These are phyloP conservation scores for Artemisia tridentata DNA, from an alignment of 129 eudicot species.

Conservation along the genomic window DNA sequence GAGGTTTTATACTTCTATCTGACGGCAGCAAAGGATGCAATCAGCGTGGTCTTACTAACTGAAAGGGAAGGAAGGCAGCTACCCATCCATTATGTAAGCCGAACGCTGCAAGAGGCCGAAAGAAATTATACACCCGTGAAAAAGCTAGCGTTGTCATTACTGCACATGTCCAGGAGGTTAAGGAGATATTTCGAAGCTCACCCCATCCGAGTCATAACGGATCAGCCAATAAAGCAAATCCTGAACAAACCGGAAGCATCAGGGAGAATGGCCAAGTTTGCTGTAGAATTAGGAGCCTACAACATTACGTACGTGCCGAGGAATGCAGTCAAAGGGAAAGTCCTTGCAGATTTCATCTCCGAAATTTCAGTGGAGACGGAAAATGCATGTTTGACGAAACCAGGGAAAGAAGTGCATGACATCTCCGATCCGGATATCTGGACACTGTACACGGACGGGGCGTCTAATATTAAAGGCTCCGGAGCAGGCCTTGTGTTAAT, in stretches of 20 bases:
- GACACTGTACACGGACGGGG: too few relatives aligned
- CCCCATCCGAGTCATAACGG: too few relatives aligned
- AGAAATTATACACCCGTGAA: neutral
- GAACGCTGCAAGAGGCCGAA: neutral
- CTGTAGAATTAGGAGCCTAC: neutral
- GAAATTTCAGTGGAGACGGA: neutral
- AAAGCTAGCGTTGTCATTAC: neutral
- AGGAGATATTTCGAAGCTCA: too few relatives aligned
- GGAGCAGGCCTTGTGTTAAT: neutral
- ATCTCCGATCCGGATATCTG: neutral
- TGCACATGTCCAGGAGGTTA: neutral
- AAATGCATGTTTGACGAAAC: too few relatives aligned
- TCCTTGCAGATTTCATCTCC: too few relatives aligned
- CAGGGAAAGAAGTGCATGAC: neutral
- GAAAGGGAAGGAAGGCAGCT: neutral
- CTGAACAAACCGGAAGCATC: neutral
- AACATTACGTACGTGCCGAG: too few relatives aligned
- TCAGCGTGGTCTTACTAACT: neutral
- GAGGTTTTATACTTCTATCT: neutral
- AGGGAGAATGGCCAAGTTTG: neutral
- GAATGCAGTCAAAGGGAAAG: too few relatives aligned
- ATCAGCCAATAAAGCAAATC: too few relatives aligned
- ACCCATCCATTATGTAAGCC: neutral
- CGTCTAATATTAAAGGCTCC: too few relatives aligned
- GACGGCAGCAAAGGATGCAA: neutral